Percentiles rank a stretch among this genome's conserved stretches.
phyloP scores from a whole-genome alignment of 2,329 filamentous ascomycete species.

The Drechslera avenae region DNA sequence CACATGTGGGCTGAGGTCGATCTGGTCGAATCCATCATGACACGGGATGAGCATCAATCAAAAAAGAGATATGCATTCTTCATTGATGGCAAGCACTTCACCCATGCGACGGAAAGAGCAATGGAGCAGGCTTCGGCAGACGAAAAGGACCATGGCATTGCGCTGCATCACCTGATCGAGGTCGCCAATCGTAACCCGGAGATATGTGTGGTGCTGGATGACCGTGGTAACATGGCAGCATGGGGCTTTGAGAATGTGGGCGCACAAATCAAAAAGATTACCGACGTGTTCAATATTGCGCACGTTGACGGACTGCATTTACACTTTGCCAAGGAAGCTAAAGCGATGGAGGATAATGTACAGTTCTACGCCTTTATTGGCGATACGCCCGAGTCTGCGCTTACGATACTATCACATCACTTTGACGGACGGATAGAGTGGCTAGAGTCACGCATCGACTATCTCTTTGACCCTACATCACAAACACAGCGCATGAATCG shows the following conservation, averaged over 20 bases:
- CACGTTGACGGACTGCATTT: constrained; percentile 68
- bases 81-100: constrained; percentile 80
- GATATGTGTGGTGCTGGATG: constrained; percentile 83
- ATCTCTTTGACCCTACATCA: constrained; percentile 76
- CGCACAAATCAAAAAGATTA: constrained; percentile 67
- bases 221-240: constrained; percentile 82
- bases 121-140: constrained; percentile 66
- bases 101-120: constrained; percentile 74
- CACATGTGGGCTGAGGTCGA: constrained; percentile 83
- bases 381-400: constrained; percentile 61
- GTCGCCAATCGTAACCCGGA: constrained; percentile 85
- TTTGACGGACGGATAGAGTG: constrained; percentile 86
- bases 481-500: constrained; percentile 62
- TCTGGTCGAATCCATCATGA: constrained; percentile 71
- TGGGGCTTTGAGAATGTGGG: constrained; percentile 91
- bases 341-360: constrained; percentile 60
- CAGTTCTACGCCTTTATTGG: constrained; percentile 77
- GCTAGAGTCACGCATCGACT: constrained; percentile 77
- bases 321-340: constrained; percentile 44
- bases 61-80: constrained; percentile 74
- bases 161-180: constrained; percentile 82
- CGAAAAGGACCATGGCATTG: constrained; percentile 67
- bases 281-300: constrained; percentile 82
- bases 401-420: constrained; percentile 79
- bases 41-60: constrained; percentile 51